Base-by-base conservation (phyloP, 768 basidiomycete genomes). In the Pleurotus cornucopiae region DNA sequence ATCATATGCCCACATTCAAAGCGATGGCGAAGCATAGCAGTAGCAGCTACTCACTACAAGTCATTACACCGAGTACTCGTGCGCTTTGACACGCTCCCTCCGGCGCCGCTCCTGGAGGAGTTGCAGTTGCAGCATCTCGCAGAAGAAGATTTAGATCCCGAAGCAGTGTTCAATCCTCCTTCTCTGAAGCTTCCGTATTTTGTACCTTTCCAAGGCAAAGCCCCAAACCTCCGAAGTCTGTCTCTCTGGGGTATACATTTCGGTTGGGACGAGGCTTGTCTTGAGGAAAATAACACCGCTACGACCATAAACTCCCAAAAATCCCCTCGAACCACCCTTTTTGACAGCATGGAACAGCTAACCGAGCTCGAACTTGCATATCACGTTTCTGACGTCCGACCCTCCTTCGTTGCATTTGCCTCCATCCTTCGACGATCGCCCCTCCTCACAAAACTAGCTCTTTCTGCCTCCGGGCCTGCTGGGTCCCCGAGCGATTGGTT, bases 171-270 rank as follows among this genome's bases (percentile, higher is more conserved):
- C 69, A 57, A 59, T 3, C 76, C 77, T 3, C 65, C 69, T 14
- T 68, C 73, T 16, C 71, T 81, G 46, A 68, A 66, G 44, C 71
- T 69, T 7, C 69, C 69, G 18, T 76, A 77, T 59, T 53, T 53
- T 23, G 69, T 76, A 9, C 73, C 81, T 14, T 84, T 89, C 62
- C 73, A 81, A 54, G 75, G 80, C 2, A 75, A 78, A 21, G 76
- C 75, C 14, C 89, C 89, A 1, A 75, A 71, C 6, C 70, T 91
- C 12, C 69, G 65, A 16, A 62, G 69, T 3, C 67, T 82, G 34
- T 70, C 72, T 7, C 71, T 91, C 23, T 88, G 84, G 83, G 88
- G 86, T 39, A 83, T 89, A 4, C 88, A 88, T 58, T 66, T 90
- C 34, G 77, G 84, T 56, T 91, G 89, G 89, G 71, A 76, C 26